Percentiles rank a stretch among this genome's conserved stretches.
Evolutionary conservation across 768 basidiomycete genomes (phyloP).

Genomic region (Termitomyces sp.): DNA sequence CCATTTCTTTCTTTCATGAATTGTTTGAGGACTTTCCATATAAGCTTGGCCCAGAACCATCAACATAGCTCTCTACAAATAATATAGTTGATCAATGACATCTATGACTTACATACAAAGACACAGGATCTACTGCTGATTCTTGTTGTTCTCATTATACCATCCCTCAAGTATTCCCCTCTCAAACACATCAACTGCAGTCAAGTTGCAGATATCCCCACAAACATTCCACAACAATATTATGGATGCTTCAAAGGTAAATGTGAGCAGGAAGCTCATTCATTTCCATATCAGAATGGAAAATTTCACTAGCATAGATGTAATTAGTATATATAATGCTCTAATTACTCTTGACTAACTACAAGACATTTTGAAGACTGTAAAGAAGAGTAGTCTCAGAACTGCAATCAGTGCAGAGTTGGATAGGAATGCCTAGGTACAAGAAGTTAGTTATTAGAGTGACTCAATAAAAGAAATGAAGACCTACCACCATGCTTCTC

Average conservation of each 20-base stretch:
- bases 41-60: not conserved
- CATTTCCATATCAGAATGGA: conserved; percentile 14
- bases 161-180: conserved; percentile 10
- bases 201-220: conserved; percentile 28
- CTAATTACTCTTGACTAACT: not conserved
- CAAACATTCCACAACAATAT: conserved; percentile 31
- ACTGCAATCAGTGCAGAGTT: too few relatives aligned
- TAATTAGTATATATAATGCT: not conserved
- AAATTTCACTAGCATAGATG: too few relatives aligned
- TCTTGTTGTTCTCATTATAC: conserved; percentile 9
- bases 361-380: not conserved
- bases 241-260: conserved; percentile 26
- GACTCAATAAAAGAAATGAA: not conserved
- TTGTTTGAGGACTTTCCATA: not conserved
- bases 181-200: conserved; percentile 21
- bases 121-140: conserved; percentile 26
- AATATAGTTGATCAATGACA: too few relatives aligned
- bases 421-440: not conserved
- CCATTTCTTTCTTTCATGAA: conserved; percentile 22
- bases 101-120: conserved; percentile 7
- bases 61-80: not conserved
- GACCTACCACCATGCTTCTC: conserved; percentile 27
- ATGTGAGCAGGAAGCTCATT: conserved; percentile 17
- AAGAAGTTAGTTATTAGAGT: not conserved
- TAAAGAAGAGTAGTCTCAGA: too few relatives aligned